phyloP scores from a whole-genome alignment of 352 stramenopile genomes.

The Phytophthora vignae region DNA sequence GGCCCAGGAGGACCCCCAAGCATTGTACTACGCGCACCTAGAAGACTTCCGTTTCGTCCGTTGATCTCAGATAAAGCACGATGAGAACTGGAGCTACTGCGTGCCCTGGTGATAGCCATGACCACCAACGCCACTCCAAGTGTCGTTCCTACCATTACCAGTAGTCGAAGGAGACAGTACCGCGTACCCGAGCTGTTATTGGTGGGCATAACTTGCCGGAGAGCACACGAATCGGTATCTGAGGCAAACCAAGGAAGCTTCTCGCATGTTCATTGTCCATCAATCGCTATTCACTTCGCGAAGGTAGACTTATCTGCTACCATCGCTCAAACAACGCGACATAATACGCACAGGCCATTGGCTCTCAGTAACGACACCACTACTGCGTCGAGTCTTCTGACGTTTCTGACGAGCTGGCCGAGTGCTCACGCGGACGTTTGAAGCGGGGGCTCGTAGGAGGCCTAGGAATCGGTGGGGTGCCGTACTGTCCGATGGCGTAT shows the following conservation, averaged over 20 bases:
- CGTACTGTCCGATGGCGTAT: slow-evolving; percentile 70
- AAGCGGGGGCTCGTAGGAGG: slow-evolving; percentile 30
- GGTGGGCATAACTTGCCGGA: slow-evolving; percentile 4
- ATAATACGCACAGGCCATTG: slow-evolving; percentile 3
- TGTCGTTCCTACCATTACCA: slow-evolving; percentile 16
- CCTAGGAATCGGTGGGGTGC: slow-evolving; percentile 24
- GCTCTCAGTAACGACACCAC: slow-evolving; percentile 12
- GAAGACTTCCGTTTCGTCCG: neutral
- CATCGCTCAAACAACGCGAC: slow-evolving; percentile 28
- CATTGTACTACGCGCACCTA: slow-evolving; percentile 2
- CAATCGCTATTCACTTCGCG: slow-evolving; percentile 12
- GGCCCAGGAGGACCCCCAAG: neutral
- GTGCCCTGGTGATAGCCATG: slow-evolving; percentile 1
- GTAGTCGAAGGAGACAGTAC: slow-evolving; percentile 17
- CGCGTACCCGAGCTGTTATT: neutral
- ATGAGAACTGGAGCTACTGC: neutral
- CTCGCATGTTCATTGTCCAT: slow-evolving; percentile 17
- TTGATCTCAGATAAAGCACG: neutral
- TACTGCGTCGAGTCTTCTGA: slow-evolving; percentile 41
- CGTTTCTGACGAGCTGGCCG: slow-evolving; percentile 39
- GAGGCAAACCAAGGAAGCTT: neutral
- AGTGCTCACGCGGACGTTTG: slow-evolving; percentile 50
- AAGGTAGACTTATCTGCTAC: slow-evolving; percentile 11
- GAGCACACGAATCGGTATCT: neutral
- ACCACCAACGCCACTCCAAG: slow-evolving; percentile 4